phyloP scores from a whole-genome alignment of 2,329 filamentous ascomycete genomes.

The Thelonectria discophora region DNA sequence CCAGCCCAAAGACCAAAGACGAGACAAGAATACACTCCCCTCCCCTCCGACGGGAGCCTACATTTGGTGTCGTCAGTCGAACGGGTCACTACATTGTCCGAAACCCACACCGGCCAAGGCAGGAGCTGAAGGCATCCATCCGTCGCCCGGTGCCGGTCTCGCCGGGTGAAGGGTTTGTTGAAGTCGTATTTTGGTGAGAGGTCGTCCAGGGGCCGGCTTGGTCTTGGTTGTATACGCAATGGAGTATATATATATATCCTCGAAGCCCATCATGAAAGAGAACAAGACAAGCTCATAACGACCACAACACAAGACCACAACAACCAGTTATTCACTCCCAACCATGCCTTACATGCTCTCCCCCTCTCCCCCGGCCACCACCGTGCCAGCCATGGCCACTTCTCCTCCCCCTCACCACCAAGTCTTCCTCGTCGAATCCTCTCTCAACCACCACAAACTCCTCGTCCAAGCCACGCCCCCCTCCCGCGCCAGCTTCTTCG shows the following conservation, averaged over 20 bases:
- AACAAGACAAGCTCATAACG: too few relatives aligned
- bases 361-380: not conserved
- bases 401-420: constrained; percentile 18
- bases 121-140: constrained; percentile 6
- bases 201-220: too few relatives aligned
- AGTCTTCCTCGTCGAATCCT: constrained; percentile 34
- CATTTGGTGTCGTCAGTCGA: not conserved
- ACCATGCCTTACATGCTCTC: not conserved
- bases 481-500: constrained; percentile 26
- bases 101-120: constrained; percentile 4
- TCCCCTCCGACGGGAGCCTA: not conserved
- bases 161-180: not conserved
- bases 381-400: not conserved
- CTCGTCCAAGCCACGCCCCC: constrained; percentile 26
- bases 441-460: constrained; percentile 31
- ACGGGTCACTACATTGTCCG: constrained; percentile 2
- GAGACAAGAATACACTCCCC: not conserved
- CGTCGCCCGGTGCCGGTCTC: not conserved
- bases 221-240: too few relatives aligned
- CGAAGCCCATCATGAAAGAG: too few relatives aligned
- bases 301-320: not conserved
- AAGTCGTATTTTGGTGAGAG: too few relatives aligned
- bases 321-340: not conserved
- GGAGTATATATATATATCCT: too few relatives aligned
- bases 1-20: not conserved